Percentiles rank a stretch among this genome's conserved stretches.
phyloP scores from a whole-genome alignment of 2,329 filamentous ascomycete genomes.

The Colletotrichum echinochloae region DNA sequence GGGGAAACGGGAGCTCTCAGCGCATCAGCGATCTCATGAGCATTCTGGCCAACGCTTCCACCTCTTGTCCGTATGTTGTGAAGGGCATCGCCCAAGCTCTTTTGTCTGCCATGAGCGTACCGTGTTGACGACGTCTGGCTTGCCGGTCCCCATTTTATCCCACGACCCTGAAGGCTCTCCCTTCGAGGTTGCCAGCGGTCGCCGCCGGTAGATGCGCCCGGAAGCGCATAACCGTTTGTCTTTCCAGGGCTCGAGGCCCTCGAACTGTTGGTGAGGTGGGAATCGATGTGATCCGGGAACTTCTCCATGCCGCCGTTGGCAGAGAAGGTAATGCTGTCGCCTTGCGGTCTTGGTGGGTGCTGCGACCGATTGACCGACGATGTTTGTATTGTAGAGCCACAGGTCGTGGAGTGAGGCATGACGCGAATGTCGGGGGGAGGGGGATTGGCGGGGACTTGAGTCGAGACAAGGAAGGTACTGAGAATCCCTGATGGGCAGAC shows the following conservation, averaged over 20 bases:
- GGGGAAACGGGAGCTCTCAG: conserved; percentile 91
- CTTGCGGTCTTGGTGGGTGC: conserved; percentile 43
- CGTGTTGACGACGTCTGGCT: conserved; percentile 36
- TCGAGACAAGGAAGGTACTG: conserved; percentile 21
- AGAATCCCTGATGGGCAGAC: conserved; percentile 14
- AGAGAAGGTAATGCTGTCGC: conserved; percentile 36
- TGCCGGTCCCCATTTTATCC: conserved; percentile 47
- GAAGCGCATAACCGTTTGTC: conserved; percentile 45
- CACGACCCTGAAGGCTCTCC: conserved; percentile 62
- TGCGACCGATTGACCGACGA: conserved; percentile 50
- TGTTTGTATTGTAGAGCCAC: conserved; percentile 48
- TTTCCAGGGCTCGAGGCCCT: conserved; percentile 43
- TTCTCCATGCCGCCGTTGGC: conserved; percentile 60
- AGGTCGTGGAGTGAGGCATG: conserved; percentile 57
- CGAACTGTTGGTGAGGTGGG: conserved; percentile 44
- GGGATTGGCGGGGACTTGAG: conserved; percentile 33
- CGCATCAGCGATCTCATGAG: conserved; percentile 91
- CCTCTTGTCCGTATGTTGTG: conserved; percentile 83
- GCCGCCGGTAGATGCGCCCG: conserved; percentile 47
- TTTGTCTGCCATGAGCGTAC: conserved; percentile 75
- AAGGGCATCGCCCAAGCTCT: conserved; percentile 91
- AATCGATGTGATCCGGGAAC: conserved; percentile 67
- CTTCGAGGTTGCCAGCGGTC: conserved; percentile 73
- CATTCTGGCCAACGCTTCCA: conserved; percentile 91
- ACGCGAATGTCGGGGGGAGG: conserved; percentile 29